These are phyloP conservation scores for Backusella westeae DNA, from an alignment of 192 early-diverging fungal genomes.

Conservation along the genomic window DNA sequence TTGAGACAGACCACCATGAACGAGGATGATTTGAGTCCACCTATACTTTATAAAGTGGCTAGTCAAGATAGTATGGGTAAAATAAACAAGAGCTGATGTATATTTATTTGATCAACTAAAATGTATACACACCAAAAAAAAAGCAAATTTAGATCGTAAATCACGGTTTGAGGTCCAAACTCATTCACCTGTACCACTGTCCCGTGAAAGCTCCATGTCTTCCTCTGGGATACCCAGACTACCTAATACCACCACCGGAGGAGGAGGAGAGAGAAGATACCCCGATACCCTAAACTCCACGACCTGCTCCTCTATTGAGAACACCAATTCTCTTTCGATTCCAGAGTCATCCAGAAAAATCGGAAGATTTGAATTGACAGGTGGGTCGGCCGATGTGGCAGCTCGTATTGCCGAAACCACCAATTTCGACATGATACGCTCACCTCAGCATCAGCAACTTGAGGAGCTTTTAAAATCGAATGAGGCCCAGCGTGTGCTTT, in stretches of 20 bases:
- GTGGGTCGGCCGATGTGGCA: background rate
- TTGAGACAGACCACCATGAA: background rate
- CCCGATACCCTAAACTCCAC: background rate
- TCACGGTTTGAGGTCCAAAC: constrained; percentile 36
- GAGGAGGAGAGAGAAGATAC: background rate
- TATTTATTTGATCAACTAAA: background rate
- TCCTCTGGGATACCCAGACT: constrained; percentile 16
- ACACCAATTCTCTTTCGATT: background rate
- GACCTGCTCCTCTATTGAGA: background rate
- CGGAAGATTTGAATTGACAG: constrained; percentile 34
- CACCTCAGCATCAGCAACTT: constrained; percentile 4
- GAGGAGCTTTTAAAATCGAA: constrained; percentile 26
- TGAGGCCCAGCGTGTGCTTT: constrained; percentile 19
- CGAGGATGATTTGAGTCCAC: background rate
- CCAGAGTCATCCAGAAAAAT: constrained; percentile 26
- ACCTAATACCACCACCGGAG: background rate
- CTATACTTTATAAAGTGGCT: constrained; percentile 4
- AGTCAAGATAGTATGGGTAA: constrained; percentile 28
- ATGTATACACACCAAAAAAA: background rate
- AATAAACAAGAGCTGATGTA: background rate
- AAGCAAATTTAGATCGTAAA: constrained; percentile 30
- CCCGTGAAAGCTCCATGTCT: constrained; percentile 21
- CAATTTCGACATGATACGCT: background rate
- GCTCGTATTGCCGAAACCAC: background rate
- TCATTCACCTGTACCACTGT: constrained; percentile 9